Percentiles rank a stretch among this genome's conserved stretches.
These are phyloP conservation scores for Neolentinus lepideus DNA, from an alignment of 1,284 basidiomycete genomes.

Conservation along the genomic window DNA sequence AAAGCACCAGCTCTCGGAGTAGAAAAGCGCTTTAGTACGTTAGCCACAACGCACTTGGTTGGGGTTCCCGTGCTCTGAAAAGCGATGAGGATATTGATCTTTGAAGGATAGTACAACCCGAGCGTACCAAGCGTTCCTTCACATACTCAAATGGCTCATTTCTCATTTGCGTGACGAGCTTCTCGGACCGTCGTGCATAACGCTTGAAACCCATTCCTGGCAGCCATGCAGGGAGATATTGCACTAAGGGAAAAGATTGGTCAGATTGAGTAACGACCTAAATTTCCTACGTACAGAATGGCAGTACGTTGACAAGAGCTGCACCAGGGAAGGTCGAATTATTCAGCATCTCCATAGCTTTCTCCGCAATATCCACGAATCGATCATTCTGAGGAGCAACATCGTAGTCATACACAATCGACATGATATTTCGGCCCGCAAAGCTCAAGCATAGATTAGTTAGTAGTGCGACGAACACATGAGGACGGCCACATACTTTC, in stretches of 20 bases:
- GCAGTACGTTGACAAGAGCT: not conserved
- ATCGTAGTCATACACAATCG: not conserved
- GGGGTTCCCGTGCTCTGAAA: conserved; percentile 2
- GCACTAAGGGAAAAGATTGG: not conserved
- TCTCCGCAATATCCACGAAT: not conserved
- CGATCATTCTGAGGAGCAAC: not conserved
- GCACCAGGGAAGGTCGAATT: not conserved
- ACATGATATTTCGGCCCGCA: not conserved
- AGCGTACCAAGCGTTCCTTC: conserved; percentile 19
- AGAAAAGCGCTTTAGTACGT: not conserved
- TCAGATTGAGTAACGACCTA: not conserved
- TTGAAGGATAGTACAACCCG: not conserved
- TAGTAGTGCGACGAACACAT: not conserved
- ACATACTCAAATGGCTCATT: conserved; percentile 27
- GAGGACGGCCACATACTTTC: not conserved
- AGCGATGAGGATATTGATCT: conserved; percentile 3
- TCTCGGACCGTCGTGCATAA: conserved; percentile 33
- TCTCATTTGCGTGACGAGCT: conserved; percentile 17
- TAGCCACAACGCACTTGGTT: not conserved
- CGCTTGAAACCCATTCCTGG: conserved; percentile 41
- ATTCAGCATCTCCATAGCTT: not conserved
- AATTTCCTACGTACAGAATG: not conserved
- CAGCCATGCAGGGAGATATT: conserved; percentile 34
- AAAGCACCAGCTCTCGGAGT: not conserved
- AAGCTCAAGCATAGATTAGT: not conserved